Evolutionary conservation across 345 rosid genomes (phyloP), one percentile per base, ranked within the genome.

Genomic region (Nephelium lappaceum): DNA sequence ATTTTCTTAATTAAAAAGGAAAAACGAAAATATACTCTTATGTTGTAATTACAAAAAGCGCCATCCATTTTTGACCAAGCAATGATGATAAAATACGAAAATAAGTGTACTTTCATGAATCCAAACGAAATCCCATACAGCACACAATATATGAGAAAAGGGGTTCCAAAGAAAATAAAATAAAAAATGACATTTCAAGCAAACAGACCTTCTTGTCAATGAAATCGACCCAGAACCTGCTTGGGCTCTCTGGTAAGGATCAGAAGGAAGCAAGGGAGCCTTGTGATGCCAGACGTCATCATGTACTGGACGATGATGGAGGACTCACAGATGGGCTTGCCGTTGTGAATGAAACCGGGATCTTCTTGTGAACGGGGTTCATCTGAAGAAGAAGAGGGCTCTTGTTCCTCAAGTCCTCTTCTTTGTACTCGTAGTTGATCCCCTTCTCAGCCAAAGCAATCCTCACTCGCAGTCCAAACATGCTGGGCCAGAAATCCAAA

Each of bases 401-500:
- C 65, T 83, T 85, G 74, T 71, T 79, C 11, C 58, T 74, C 51
- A 85, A 23, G 53, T 78, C 81, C 74, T 85, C 77, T 23, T 81
- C 83, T 49, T 25, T 75, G 57, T 71, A 60, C 58, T 81, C 86
- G 53, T 83, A 78, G 27, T 55, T 36, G 21, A 85, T 19, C 0
- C 83, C 81, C 53, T 83, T 85, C 67, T 67, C 81, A 16, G 70
- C 67, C 67, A 83, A 67, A 16, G 79, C 88, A 3, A 81, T 58
- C 73, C 77, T 78, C 45, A 76, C 82, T 71, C 82, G 76, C 71
- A 81, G 76, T 41, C 82, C 81, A 36, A 80, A 85, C 24, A 79
- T 81, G 73, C 88, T 85, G 0, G 65, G 71, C 88, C 84, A 83
- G 73, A 72, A 78, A 47, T 81, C 84, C 69, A 85, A 45, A 15